Evolutionary conservation across 2,329 filamentous ascomycete species (phyloP).

Genomic region (Phialophora macrospora): DNA sequence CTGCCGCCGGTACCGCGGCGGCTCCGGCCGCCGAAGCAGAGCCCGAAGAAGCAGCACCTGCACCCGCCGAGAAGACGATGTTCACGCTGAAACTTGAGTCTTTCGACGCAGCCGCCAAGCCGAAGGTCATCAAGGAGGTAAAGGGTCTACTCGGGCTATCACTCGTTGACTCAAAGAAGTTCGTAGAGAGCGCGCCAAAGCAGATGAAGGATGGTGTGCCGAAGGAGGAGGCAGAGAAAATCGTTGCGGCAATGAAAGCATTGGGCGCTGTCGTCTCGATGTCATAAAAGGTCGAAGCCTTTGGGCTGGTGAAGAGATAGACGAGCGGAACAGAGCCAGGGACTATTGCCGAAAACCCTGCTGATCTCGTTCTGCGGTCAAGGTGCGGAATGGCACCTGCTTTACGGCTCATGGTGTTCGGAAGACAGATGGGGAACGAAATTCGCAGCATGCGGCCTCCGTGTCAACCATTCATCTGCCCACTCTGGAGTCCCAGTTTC

Average conservation of each 20-base stretch:
- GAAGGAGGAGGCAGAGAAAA: conserved; percentile 99
- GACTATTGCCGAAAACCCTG: background rate
- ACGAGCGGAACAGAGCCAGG: background rate
- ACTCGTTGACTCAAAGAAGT: conserved; percentile 99
- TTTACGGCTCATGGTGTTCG: background rate
- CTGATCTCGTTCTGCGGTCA: background rate
- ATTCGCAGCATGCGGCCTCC: background rate
- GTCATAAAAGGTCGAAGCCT: conserved; percentile 66
- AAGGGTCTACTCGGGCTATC: conserved; percentile 94
- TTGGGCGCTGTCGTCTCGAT: conserved; percentile 86
- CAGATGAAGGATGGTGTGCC: conserved; percentile 98
- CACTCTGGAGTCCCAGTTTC: background rate
- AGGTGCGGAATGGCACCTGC: background rate
- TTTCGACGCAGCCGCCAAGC: conserved; percentile 87
- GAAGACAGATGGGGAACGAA: background rate
- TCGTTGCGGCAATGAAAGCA: conserved; percentile 90
- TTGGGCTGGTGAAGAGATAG: background rate
- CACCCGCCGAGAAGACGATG: conserved; percentile 89
- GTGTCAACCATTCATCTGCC: background rate
- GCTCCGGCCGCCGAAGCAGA: conserved; percentile 64
- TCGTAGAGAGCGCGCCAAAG: conserved; percentile 96
- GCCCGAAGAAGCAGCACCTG: conserved; percentile 84
- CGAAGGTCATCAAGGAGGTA: conserved; percentile 99
- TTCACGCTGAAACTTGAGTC: conserved; percentile 94
- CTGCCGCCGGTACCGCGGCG: conserved; percentile 62